These are phyloP conservation scores for Colletotrichum zoysiae DNA, from an alignment of 2,329 filamentous ascomycete genomes.

Conservation along the genomic window DNA sequence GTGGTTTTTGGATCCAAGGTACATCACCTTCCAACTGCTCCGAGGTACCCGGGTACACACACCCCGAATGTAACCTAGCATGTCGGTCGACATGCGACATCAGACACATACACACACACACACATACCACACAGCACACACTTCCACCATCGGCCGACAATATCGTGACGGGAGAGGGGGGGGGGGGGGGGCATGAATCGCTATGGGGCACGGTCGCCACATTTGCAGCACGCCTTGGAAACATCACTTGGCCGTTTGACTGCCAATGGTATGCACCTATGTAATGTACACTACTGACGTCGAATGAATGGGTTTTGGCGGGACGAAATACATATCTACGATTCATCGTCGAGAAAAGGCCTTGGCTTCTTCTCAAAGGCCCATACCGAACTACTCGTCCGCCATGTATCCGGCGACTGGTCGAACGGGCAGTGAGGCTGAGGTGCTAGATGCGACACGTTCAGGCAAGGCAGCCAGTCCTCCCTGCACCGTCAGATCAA, in stretches of 20 bases:
- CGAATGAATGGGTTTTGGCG: background rate
- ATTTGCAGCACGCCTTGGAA: slow-evolving; percentile 11
- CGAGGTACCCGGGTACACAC: slow-evolving; percentile 27
- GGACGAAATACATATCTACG: background rate
- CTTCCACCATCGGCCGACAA: slow-evolving; percentile 7
- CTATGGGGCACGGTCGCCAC: slow-evolving; percentile 29
- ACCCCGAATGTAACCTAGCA: slow-evolving; percentile 18
- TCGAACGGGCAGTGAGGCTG: background rate
- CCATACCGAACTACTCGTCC: slow-evolving; percentile 12
- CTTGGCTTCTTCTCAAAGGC: background rate
- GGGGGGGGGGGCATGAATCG: slow-evolving; percentile 33
- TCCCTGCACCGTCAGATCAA: background rate
- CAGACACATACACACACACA: slow-evolving; percentile 32
- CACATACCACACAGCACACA: background rate
- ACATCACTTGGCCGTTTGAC: background rate
- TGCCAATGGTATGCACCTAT: background rate
- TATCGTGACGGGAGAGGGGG: background rate
- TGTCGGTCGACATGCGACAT: slow-evolving; percentile 39
- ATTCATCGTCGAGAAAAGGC: background rate
- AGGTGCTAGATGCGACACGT: background rate
- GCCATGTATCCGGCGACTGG: slow-evolving; percentile 23
- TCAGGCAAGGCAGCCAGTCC: background rate
- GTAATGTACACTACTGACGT: background rate
- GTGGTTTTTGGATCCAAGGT: slow-evolving; percentile 12
- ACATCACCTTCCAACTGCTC: slow-evolving; percentile 1